A percentile compares a stretch with the other conserved stretches of the same genome.
These are phyloP conservation scores for Porcisia hertigi DNA, from an alignment of 208 protist genomes.

Conservation along the genomic window DNA sequence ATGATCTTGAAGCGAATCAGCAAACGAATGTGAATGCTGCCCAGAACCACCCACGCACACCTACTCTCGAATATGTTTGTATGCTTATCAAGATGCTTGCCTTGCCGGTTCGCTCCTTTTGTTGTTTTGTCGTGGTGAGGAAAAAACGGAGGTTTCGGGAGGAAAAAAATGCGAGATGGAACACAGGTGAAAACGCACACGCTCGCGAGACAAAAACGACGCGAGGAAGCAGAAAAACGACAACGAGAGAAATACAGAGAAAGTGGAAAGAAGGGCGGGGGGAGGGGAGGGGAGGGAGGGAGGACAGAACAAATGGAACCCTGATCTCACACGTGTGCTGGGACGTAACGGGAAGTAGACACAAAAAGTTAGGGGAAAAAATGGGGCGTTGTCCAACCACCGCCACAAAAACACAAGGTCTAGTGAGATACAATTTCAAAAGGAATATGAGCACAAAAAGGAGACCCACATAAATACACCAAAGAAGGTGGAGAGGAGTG, in stretches of 20 bases:
- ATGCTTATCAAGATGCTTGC: not conserved
- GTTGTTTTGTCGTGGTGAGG: no score
- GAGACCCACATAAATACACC: not conserved
- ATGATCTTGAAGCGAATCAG: not conserved
- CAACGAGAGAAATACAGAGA: not conserved
- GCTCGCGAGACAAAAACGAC: not conserved
- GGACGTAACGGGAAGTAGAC: no score
- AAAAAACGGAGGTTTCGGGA: no score
- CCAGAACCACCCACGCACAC: not conserved
- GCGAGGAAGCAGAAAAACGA: not conserved
- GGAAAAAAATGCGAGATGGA: not conserved
- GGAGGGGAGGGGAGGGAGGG: no score
- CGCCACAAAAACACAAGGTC: not conserved
- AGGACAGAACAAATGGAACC: no score
- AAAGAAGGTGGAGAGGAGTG: constrained; percentile 15
- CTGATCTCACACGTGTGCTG: no score
- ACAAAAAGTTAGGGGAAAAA: not conserved
- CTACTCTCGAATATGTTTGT: not conserved
- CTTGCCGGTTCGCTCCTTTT: no score
- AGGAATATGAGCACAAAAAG: not conserved
- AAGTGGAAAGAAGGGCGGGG: not conserved
- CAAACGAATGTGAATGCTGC: not conserved
- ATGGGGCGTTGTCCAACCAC: not conserved
- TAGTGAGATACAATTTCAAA: no score
- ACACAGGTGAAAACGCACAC: not conserved